A percentile compares a stretch with the other conserved stretches of the same genome.
These are phyloP conservation scores for Phaffia rhodozyma DNA, from an alignment of 1,284 basidiomycete genomes.

Conservation along the genomic window DNA sequence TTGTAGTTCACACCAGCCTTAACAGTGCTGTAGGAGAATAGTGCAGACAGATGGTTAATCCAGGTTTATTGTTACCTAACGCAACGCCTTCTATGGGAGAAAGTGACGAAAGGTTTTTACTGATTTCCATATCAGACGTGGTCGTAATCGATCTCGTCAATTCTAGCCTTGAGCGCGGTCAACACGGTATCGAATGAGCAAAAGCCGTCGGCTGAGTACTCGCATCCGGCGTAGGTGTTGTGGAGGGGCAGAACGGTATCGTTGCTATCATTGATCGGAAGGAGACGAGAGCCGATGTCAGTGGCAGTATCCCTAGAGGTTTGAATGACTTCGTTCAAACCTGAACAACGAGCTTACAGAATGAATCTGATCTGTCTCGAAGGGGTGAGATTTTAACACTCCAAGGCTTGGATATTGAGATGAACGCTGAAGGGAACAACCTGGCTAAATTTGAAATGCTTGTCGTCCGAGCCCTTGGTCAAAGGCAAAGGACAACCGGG, in stretches of 20 bases:
- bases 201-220: constrained; percentile 55
- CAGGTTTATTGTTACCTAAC: too few relatives aligned
- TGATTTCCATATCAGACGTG: constrained; percentile 66
- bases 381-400: constrained; percentile 25
- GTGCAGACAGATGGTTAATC: too few relatives aligned
- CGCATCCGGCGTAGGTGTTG: constrained; percentile 55
- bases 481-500: constrained; percentile 23
- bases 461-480: constrained; percentile 31
- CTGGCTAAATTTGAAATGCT: constrained; percentile 48
- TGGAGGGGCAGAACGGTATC: constrained; percentile 76
- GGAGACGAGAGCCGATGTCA: too few relatives aligned
- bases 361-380: constrained; percentile 34
- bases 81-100: too few relatives aligned
- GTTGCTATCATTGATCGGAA: constrained; percentile 43
- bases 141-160: constrained; percentile 56
- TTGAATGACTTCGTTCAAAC: too few relatives aligned
- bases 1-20: too few relatives aligned
- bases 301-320: too few relatives aligned
- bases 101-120: too few relatives aligned
- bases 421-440: constrained; percentile 61
- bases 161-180: constrained; percentile 52
- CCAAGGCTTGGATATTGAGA: constrained; percentile 30
- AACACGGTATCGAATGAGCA: constrained; percentile 68
- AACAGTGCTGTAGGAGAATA: too few relatives aligned
- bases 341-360: constrained; percentile 22